Evolutionary conservation across 768 basidiomycete genomes (phyloP), one percentile per base, ranked within the genome.

Genomic region (Russula sp.): DNA sequence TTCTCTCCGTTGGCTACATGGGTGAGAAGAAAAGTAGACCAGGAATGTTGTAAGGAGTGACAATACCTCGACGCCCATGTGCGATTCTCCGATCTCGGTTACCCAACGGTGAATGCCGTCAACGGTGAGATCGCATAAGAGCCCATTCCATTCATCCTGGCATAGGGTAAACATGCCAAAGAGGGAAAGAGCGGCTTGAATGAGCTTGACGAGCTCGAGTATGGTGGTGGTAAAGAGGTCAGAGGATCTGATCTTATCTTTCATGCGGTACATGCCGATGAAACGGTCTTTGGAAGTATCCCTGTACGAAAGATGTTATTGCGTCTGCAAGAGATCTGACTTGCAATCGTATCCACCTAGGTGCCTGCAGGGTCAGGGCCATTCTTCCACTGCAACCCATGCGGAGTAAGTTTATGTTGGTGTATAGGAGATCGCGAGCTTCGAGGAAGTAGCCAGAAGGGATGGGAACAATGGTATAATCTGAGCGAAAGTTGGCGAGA

Each of bases 401-500:
- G n/a, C 91, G 82, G 48, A 91, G 79, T 22, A 94, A 79, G 72
- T 88, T 87, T 68, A 93, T 89, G 70, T 93, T 94, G 55, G 85
- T 80, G 73, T 88, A 90, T 35, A 94, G 81, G 66, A 83, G 84
- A 61, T 88, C 83, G 64, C 80, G 81, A 37, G 79, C 78, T 44
- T 80, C 78, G 20, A 82, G 78, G 73, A 86, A 89, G 72, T 86
- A 78, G 40, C 88, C 91, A 50, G 79, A 75, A 0, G 89, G 89
- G 57, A 94, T 84, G 63, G 82, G 85, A 37, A 93, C 87, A 64
- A 93, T 91, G 60, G 89, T 89, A 72, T 84, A 89, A 77, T 93
- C 91, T 2, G 90, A 91, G 59, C 88, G 88, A 71, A 94, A 94
- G 77, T 89, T 87, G 49, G 89, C 88, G 32, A 94, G 82, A 11